Evolutionary conservation across 768 basidiomycete species (phyloP), one percentile per base, ranked within the genome.

Genomic region (Wakefieldia striispora): DNA sequence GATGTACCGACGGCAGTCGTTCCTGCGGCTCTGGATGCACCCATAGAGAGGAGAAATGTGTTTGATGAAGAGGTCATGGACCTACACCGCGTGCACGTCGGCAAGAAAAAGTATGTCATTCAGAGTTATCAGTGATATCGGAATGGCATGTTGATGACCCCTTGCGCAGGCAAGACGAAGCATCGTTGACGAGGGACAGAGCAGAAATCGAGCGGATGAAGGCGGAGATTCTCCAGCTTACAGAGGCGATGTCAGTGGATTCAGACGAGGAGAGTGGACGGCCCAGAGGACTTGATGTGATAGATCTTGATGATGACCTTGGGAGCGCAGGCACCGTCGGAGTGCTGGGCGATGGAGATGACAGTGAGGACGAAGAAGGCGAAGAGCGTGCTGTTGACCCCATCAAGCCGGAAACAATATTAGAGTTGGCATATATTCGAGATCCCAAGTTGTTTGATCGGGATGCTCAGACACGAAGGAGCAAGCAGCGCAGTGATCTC

Each of bases 31-130:
- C 31, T 0, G 23, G 55, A 57, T 21, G 56, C 38, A 40, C 56
- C 70, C 13, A 67, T 70, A 21, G 77, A 82, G 54, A 70, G 92
- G 51, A 67, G 71, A 42, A 97, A 95, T 53, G 72, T 89, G 0
- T 95, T 88, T 56, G 85, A 94, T 58, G 79, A 81, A 20, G 83
- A 89, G 40, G 62, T 65, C 16, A 78, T 95, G 65, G 88, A 95
- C 61, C 50, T 82, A 27, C 70, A 73, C 6, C 72, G 72, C 45
- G 50, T 94, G 20, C 73, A 74, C 21, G 51, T 85, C 8, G 90
- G 88, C 31, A 91, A 84, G 74, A 83, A 78, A 72, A 70, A 57
- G 84, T 85, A 54, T 9, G 77, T 59, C 17, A n/a, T 45, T 10
- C 17, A 46, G 21, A 38, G 36, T 19, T 31, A 17, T 31, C 14